phyloP scores from a whole-genome alignment of 208 protist species.

The Porcisia hertigi region DNA sequence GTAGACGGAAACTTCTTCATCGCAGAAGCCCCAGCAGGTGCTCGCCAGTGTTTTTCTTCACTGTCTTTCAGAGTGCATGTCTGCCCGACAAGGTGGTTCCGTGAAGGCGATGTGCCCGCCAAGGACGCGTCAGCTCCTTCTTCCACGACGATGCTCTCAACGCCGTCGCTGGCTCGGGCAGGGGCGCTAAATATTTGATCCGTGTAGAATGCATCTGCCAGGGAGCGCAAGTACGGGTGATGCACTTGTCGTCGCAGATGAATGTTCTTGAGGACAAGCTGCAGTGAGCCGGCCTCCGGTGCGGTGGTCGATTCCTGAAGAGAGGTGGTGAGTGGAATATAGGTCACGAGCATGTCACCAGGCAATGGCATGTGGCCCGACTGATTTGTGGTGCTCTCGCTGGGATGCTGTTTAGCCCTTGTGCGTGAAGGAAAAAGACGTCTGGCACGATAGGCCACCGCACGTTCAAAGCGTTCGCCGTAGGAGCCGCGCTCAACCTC shows the following conservation, averaged over 20 bases:
- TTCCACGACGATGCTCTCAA: background rate
- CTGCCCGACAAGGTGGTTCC: background rate
- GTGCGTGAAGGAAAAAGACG: background rate
- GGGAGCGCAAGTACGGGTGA: constrained; percentile 23
- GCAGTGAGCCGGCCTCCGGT: constrained; percentile 5
- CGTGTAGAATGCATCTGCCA: constrained; percentile 31
- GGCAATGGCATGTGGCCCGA: background rate
- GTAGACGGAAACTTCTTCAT: background rate
- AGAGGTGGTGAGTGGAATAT: constrained; percentile 26
- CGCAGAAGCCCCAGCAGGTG: background rate
- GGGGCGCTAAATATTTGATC: background rate
- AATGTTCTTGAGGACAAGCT: constrained; percentile 11
- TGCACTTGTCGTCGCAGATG: constrained; percentile 21
- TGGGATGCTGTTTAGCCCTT: background rate
- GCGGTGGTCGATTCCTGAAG: constrained; percentile 10
- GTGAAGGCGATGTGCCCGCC: background rate
- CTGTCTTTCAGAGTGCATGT: background rate
- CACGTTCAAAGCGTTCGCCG: constrained; percentile 15
- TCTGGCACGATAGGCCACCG: constrained; percentile 14
- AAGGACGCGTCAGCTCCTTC: background rate
- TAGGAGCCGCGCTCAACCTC: constrained; percentile 18
- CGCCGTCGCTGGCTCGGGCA: background rate
- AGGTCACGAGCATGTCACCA: constrained; percentile 15
- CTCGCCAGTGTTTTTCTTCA: background rate
- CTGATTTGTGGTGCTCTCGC: background rate